These are phyloP conservation scores for Vitis amurensis DNA, from an alignment of 164 flowering plant species.

Conservation along the genomic window DNA sequence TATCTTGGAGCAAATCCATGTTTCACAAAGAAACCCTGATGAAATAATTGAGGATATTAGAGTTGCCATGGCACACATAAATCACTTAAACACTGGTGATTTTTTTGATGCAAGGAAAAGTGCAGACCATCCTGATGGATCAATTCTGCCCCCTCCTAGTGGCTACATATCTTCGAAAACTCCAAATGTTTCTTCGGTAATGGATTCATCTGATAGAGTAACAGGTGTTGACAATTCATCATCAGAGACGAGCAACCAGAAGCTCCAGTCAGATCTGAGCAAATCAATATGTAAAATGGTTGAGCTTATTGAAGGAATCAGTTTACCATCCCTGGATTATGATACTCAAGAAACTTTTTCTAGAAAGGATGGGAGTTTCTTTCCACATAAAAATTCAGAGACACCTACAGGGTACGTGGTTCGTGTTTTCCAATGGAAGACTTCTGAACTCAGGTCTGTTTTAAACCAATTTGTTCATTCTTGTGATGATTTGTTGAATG, in stretches of 20 bases:
- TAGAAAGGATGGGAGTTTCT: conserved; percentile 24
- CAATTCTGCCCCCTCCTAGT: conserved; percentile 1
- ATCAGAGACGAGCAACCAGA: conserved; percentile 24
- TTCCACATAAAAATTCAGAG: conserved; percentile 26
- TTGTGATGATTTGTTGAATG: conserved; percentile 35
- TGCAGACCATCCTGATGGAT: conserved; percentile 10
- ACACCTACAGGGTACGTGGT: conserved; percentile 33
- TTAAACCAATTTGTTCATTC: conserved; percentile 26
- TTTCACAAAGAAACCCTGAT: conserved; percentile 15
- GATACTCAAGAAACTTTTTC: conserved; percentile 23
- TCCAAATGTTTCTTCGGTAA: neutral
- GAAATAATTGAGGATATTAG: conserved; percentile 31
- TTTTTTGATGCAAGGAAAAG: conserved; percentile 18
- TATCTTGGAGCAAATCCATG: conserved; percentile 23
- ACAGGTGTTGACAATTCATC: conserved; percentile 7
- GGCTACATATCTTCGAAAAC: conserved; percentile 7
- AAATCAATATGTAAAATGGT: conserved; percentile 58
- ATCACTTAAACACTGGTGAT: conserved; percentile 16
- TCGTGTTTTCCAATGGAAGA: conserved; percentile 48
- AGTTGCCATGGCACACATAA: conserved; percentile 22
- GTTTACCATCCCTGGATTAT: conserved; percentile 33
- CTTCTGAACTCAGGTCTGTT: conserved; percentile 33
- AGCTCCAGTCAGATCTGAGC: conserved; percentile 32
- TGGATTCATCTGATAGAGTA: conserved; percentile 7
- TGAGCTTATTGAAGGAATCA: conserved; percentile 71